phyloP scores from a whole-genome alignment of 2,329 filamentous ascomycete species.

The Exophiala lecanii-corni region DNA sequence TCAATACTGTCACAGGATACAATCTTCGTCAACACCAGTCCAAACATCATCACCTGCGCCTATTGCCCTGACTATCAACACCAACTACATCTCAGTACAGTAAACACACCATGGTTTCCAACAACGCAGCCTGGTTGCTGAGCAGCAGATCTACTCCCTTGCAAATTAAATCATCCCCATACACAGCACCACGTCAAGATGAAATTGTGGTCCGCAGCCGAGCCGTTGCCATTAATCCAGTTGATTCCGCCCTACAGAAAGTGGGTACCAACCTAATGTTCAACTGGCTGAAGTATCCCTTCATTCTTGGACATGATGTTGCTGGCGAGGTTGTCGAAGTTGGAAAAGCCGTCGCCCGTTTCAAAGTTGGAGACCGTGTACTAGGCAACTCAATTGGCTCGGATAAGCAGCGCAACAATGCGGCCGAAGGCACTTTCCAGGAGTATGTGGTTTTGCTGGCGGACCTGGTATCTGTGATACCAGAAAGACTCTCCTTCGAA shows the following conservation, averaged over 20 bases:
- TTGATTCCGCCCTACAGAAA: slow-evolving; percentile 35
- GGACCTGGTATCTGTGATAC: slow-evolving; percentile 28
- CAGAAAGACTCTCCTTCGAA: slow-evolving; percentile 31
- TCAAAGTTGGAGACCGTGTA: slow-evolving; percentile 44
- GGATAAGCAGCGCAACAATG: slow-evolving; percentile 10
- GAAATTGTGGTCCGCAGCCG: slow-evolving; percentile 27
- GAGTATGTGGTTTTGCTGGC: slow-evolving; percentile 26
- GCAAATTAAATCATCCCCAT: slow-evolving; percentile 20
- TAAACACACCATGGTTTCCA: slow-evolving; percentile 8
- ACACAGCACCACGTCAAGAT: slow-evolving; percentile 13
- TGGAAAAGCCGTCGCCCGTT: slow-evolving; percentile 42
- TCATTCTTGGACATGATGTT: slow-evolving; percentile 40
- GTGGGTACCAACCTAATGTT: slow-evolving; percentile 20
- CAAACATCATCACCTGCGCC: too few species aligned
- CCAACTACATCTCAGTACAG: too few species aligned
- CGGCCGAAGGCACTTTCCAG: slow-evolving; percentile 27
- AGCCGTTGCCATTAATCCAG: slow-evolving; percentile 29
- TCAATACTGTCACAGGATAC: too few species aligned
- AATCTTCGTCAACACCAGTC: too few species aligned
- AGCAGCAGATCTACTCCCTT: slow-evolving; percentile 18
- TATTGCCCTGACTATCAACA: too few species aligned
- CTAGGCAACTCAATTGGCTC: slow-evolving; percentile 28
- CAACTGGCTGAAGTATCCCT: slow-evolving; percentile 32
- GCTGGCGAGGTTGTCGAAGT: slow-evolving; percentile 45
- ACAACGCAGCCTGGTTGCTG: slow-evolving; percentile 24